Conservation (phyloP, 2,329 filamentous ascomycete genomes). For the Arthrinium phaeospermum region DNA sequence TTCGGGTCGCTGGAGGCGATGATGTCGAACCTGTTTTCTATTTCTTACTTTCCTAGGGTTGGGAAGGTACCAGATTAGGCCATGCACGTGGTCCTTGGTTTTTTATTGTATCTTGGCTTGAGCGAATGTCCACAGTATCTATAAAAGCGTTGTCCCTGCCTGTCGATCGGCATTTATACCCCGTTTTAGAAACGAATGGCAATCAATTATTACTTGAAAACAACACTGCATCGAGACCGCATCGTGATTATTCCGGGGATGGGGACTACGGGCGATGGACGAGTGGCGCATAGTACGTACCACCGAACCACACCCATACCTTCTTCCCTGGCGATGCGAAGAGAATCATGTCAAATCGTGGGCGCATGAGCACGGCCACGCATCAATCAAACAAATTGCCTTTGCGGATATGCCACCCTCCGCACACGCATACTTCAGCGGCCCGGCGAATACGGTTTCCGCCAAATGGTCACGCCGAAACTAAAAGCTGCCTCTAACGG, state of each 20-base stretch:
- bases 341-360: background rate
- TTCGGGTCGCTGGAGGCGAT: background rate
- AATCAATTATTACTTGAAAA: background rate
- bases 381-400: background rate
- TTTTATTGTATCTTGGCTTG: background rate
- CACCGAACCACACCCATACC: background rate
- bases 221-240: background rate
- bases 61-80: background rate
- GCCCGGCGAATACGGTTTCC: conserved; percentile 10
- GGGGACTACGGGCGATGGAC: background rate
- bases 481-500: conserved; percentile 4
- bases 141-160: conserved; percentile 11
- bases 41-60: background rate
- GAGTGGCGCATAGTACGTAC: background rate
- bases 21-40: background rate
- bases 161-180: conserved; percentile 12
- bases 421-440: background rate
- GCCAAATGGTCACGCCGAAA: conserved; percentile 8
- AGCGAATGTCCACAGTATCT: conserved; percentile 11
- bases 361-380: background rate
- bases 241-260: background rate
- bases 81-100: background rate
- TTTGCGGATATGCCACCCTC: background rate
- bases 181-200: conserved; percentile 2
- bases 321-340: background rate